A percentile compares a stretch with the other conserved stretches of the same genome.
Evolutionary conservation across 352 stramenopile genomes (phyloP).

Genomic region (Pythium scleroteichum): DNA sequence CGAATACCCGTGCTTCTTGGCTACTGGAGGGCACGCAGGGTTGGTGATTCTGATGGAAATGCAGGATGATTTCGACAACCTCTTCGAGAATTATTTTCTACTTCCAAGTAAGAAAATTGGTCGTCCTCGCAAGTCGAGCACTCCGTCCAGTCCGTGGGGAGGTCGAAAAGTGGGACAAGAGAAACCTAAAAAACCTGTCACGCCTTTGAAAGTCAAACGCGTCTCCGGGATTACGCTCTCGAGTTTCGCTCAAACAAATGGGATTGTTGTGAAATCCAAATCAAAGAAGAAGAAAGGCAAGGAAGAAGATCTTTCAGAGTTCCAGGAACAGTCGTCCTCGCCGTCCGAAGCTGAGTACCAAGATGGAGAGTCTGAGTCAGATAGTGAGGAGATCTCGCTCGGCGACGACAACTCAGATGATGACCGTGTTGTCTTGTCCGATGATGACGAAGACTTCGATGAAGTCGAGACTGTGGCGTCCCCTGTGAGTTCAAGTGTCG

Average conservation of each 20-base stretch:
- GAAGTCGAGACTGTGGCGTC: conserved; percentile 12
- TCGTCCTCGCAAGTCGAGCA: conserved; percentile 32
- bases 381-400: conserved; percentile 48
- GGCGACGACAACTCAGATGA: conserved; percentile 65
- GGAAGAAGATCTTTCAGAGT: conserved; percentile 34
- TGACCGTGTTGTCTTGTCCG: conserved; percentile 42
- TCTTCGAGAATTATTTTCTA: conserved; percentile 55
- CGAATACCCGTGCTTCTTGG: conserved; percentile 64
- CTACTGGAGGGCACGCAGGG: conserved; percentile 61
- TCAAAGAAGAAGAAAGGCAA: conserved; percentile 24
- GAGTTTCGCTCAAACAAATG: conserved; percentile 39
- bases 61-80: conserved; percentile 54
- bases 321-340: conserved; percentile 28
- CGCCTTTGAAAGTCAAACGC: conserved; percentile 21
- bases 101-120: conserved; percentile 54
- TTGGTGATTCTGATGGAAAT: conserved; percentile 77
- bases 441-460: conserved; percentile 42
- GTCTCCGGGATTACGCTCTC: conserved; percentile 36
- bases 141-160: conserved; percentile 19
- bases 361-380: conserved; percentile 43
- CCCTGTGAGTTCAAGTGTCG: conserved; percentile 34
- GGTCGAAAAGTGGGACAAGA: conserved; percentile 9
- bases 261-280: conserved; percentile 37
- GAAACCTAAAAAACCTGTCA: conserved; percentile 32
- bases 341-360: conserved; percentile 45